Conservation (phyloP, 768 basidiomycete genomes). For the Podaxis carcinomalis region DNA sequence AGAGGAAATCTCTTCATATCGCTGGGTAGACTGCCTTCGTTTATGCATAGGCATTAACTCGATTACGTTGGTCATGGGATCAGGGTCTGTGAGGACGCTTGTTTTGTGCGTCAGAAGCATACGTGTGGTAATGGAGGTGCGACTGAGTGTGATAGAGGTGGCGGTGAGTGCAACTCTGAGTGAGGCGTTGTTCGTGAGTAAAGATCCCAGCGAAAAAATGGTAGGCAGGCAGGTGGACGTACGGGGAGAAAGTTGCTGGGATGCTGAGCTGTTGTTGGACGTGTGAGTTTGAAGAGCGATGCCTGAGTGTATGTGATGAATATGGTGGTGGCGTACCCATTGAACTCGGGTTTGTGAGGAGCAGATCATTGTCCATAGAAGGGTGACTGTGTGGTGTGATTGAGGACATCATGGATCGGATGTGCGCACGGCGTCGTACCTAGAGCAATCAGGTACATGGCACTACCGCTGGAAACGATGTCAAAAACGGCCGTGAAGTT, state of each 20-base stretch:
- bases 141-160: neutral
- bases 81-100: neutral
- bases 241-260: constrained; percentile 5
- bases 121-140: neutral
- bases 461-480: neutral
- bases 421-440: neutral
- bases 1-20: no score
- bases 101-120: neutral
- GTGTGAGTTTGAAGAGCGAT: neutral
- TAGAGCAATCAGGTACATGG: neutral
- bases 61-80: neutral
- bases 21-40: neutral
- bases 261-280: neutral
- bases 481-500: neutral
- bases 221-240: neutral
- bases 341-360: neutral
- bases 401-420: neutral
- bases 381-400: neutral
- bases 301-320: neutral
- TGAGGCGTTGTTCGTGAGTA: neutral
- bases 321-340: neutral
- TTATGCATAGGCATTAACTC: neutral
- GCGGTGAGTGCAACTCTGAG: neutral
- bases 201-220: neutral
- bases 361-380: neutral